Evolutionary conservation across 306 rosid species (phyloP), one percentile per base, ranked within the genome.

Genomic region (Rubus idaeus): DNA sequence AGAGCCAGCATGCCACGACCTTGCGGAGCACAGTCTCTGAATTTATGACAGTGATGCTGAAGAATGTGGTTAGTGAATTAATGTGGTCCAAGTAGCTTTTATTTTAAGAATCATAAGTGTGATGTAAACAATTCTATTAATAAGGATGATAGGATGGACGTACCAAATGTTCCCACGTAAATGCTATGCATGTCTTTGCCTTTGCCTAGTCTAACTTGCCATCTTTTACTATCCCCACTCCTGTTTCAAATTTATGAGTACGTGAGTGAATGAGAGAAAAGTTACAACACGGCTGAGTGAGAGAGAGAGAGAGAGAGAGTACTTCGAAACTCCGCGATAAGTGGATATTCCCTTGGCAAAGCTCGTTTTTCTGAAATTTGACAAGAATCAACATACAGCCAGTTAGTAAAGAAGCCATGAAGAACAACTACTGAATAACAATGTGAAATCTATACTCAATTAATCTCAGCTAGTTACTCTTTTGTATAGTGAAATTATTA

Each of bases 251-350:
- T 3, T 55, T 37, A 26, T 7, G 44, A 52, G 73, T 23, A 23
- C 26, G 26, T 23, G 26, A 23, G 26, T 23, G 26, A 23, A 23
- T 23, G 46, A 4, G 5, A 42, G 46, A 4, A 8, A 42, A 42
- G 5, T 42, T 5, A 8, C 1, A 0, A 5, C 8, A 42, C 7
- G 3, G 46, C 46, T 42, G 30, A 14, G 67, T 41, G 45, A 68
- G 47, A 30, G 55, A 74, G 75, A 51, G 30, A 55, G 5, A 23
- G 1, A 20, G 5, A 49, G 16, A 11, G 2, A 14, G 5, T 67
- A 80, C 87, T 82, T 84, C 55, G 71, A 30, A 73, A 84, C 82
- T 73, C 87, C 87, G 26, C 70, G 82, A 71, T 77, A 84, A 20
- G 4, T 61, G 5, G 87, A 84, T 4, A 56, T 14, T 30, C 79